Conservation (phyloP, 176 grass and related monocot species). For the Eragrostis nindensis region DNA sequence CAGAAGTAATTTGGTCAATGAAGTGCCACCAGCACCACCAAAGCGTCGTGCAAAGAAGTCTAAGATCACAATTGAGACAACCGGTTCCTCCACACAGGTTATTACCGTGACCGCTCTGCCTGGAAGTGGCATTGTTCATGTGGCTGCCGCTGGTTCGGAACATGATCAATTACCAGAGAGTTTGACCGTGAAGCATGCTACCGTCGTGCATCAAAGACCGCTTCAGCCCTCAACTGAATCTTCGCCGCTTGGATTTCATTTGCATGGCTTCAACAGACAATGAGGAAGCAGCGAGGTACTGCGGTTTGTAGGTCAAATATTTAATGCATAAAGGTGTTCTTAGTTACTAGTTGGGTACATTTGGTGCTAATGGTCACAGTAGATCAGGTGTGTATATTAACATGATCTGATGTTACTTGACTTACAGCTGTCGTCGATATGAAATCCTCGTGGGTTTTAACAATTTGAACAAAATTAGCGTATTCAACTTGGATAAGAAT, state of each 20-base stretch:
- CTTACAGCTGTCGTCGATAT: background rate
- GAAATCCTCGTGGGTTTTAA: background rate
- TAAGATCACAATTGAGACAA: slow-evolving; percentile 11
- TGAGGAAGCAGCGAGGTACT: background rate
- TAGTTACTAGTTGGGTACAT: slow-evolving; percentile 13
- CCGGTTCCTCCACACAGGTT: background rate
- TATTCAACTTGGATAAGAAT: no score
- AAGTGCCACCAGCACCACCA: slow-evolving; percentile 2
- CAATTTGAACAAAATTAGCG: background rate
- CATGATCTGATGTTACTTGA: slow-evolving; percentile 16
- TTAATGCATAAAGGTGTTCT: slow-evolving; percentile 1
- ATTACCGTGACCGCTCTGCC: background rate
- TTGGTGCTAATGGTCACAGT: slow-evolving; percentile 2
- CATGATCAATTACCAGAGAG: slow-evolving; percentile 21
- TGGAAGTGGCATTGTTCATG: slow-evolving; percentile 14
- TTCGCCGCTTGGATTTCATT: background rate
- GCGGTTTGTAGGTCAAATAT: slow-evolving; percentile 35
- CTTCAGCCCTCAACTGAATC: slow-evolving; percentile 1
- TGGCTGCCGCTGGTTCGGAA: background rate
- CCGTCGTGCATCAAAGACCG: background rate
- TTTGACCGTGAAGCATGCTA: background rate
- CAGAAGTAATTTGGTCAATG: background rate
- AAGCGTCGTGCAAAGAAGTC: slow-evolving; percentile 38
- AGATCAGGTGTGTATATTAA: slow-evolving; percentile 18
- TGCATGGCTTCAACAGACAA: slow-evolving; percentile 19